These are phyloP conservation scores for Yarrowia sp. DNA, from an alignment of 805 yeast genomes.

Conservation along the genomic window DNA sequence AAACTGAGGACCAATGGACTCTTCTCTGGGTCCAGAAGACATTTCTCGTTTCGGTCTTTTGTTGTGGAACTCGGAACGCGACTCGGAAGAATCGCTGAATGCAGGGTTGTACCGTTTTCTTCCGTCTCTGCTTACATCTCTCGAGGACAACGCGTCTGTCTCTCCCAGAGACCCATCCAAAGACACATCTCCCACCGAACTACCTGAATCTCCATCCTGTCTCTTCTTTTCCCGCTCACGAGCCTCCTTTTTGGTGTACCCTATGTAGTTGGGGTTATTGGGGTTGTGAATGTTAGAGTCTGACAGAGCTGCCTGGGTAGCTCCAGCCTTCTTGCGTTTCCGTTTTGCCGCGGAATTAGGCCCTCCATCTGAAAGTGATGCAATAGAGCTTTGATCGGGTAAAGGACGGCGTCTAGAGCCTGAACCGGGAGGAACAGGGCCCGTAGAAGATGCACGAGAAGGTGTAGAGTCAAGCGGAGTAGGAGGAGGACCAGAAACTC, in stretches of 20 bases:
- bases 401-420: not conserved
- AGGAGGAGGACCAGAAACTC: constrained; percentile 5
- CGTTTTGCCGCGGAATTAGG: not conserved
- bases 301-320: not conserved
- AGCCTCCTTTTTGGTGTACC: constrained; percentile 33
- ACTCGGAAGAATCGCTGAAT: constrained; percentile 1
- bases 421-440: not conserved
- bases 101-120: constrained; percentile 18
- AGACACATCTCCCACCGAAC: not conserved
- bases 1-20: constrained; percentile 9
- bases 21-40: not conserved
- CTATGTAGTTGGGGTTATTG: constrained; percentile 35
- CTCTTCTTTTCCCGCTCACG: constrained; percentile 10
- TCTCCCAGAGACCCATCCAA: not conserved
- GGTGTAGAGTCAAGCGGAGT: not conserved
- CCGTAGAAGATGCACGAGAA: constrained; percentile 8
- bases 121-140: constrained; percentile 14
- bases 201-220: not conserved
- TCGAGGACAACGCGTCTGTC: not conserved
- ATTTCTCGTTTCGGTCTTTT: not conserved
- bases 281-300: constrained; percentile 35
- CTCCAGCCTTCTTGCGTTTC: constrained; percentile 11
- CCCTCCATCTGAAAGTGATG: not conserved
- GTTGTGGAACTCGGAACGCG: not conserved
- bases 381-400: not conserved